Base-by-base conservation (phyloP, 495 filamentous ascomycete species). In the Aspergillus bertholletiae region DNA sequence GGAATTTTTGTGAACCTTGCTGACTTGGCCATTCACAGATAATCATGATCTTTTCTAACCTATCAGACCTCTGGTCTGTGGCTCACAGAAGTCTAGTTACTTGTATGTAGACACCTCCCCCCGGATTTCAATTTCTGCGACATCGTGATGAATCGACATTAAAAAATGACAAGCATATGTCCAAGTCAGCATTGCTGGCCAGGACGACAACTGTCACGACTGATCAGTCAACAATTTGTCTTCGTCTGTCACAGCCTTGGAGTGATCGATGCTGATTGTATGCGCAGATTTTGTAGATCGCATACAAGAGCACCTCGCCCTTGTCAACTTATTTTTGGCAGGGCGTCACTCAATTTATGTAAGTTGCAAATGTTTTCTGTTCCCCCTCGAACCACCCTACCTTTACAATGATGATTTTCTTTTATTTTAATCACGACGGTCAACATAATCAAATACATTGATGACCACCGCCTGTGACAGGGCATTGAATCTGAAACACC, bases 401-500 rank as follows among this genome's bases (percentile, higher is more conserved):
- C 15, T 54, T 63, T 78, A 77, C 77, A 57, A 89, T 88, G 88
- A 94, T 91, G 86, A 88, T 81, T 80, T 79, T 74, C 67, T 37
- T 71, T 68, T 63, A 78, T 74, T 72, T 80, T 85, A 85, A 86
- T 96, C 91, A 96, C 92, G 91, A 96, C 91, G 91, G 91, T 96
- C 91, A 89, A 86, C 92, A 89, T 93, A 96, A 65, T 73, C 60
- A 61, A 71, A 81, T 80, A 83, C 81, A 77, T 89, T 95, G 90
- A 92, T 92, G 90, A 93, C 79, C 87, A 77, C 76, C 58, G 87
- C 89, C 89, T 84, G 82, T 92, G 89, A 94, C 90, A 87, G 77
- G 90, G 89, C 86, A 74, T 74, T 62, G 66, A n/a, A 78, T 80
- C 85, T 89, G 86, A 86, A 68, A 75, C 13, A 11, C 11, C 13